Evolutionary conservation across 2,329 filamentous ascomycete species (phyloP).

Genomic region (Aspergillus eucalypticola): DNA sequence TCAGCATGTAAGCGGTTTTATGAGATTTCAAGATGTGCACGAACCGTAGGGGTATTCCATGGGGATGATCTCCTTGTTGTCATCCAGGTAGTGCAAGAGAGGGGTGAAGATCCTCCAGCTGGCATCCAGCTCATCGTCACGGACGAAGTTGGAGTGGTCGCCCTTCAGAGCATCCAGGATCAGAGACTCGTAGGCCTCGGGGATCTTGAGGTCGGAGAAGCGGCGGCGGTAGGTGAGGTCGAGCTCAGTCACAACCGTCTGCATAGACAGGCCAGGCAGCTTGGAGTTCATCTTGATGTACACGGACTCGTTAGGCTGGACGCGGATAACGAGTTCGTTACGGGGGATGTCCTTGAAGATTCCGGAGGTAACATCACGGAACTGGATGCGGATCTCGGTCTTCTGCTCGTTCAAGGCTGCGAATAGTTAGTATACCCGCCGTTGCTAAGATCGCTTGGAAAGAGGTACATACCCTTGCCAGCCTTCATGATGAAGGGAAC

Average conservation of each 20-base stretch:
- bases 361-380: constrained; percentile 98
- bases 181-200: constrained; percentile 96
- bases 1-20: background rate
- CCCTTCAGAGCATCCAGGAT: constrained; percentile 98
- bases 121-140: constrained; percentile 93
- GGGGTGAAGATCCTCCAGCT: constrained; percentile 99
- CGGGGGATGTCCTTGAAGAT: constrained; percentile 99
- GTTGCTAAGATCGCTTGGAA: background rate
- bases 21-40: constrained; percentile 33
- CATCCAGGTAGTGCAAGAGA: constrained; percentile 94
- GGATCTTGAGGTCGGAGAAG: constrained; percentile 99
- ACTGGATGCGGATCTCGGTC: constrained; percentile 98
- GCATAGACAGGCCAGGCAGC: constrained; percentile 96
- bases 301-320: constrained; percentile 98
- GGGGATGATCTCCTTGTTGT: constrained; percentile 98
- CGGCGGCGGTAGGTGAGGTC: constrained; percentile 96
- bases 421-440: constrained; percentile 20
- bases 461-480: constrained; percentile 65
- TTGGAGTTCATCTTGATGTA: constrained; percentile 99
- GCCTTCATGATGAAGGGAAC: constrained; percentile 99
- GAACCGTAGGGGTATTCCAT: constrained; percentile 99
- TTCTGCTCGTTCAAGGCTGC: constrained; percentile 95
- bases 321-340: constrained; percentile 98
- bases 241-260: constrained; percentile 97
- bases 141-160: constrained; percentile 98